phyloP scores from a whole-genome alignment of 805 yeast species.

The Myxozyma mucilagina region DNA sequence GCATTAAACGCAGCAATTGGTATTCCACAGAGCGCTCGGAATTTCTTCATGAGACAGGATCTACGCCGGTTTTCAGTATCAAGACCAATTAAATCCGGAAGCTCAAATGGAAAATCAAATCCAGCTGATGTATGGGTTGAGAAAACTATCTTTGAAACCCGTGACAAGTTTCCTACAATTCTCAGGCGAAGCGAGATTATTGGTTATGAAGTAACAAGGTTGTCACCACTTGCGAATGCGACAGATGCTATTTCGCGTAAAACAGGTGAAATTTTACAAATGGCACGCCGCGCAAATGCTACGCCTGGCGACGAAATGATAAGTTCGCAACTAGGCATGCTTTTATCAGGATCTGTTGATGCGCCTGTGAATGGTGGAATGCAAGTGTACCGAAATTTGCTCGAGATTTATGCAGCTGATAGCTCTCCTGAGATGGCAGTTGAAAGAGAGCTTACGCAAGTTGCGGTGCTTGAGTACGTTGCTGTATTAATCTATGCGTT shows the following conservation, averaged over 20 bases:
- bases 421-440: background rate
- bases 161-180: constrained; percentile 78
- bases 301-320: constrained; percentile 33
- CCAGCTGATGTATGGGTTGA: constrained; percentile 80
- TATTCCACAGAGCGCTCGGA: constrained; percentile 55
- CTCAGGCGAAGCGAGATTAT: constrained; percentile 80
- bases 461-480: constrained; percentile 53
- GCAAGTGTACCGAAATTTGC: constrained; percentile 74
- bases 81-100: constrained; percentile 60
- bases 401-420: constrained; percentile 35
- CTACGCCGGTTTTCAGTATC: constrained; percentile 67
- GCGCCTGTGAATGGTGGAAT: constrained; percentile 94
- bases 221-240: constrained; percentile 87
- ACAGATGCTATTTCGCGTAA: constrained; percentile 63
- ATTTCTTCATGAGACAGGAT: constrained; percentile 73
- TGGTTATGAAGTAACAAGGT: constrained; percentile 48
- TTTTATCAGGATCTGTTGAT: constrained; percentile 70
- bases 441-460: constrained; percentile 7
- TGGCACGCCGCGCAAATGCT: constrained; percentile 49
- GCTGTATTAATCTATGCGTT: constrained; percentile 65
- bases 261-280: constrained; percentile 68
- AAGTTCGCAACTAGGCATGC: constrained; percentile 51
- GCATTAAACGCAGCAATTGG: constrained; percentile 62
- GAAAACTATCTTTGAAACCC: constrained; percentile 75
- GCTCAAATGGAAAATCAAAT: background rate